A percentile compares a stretch with the other conserved stretches of the same genome.
Evolutionary conservation across 768 basidiomycete genomes (phyloP).

Genomic region (Ramaria rubella): DNA sequence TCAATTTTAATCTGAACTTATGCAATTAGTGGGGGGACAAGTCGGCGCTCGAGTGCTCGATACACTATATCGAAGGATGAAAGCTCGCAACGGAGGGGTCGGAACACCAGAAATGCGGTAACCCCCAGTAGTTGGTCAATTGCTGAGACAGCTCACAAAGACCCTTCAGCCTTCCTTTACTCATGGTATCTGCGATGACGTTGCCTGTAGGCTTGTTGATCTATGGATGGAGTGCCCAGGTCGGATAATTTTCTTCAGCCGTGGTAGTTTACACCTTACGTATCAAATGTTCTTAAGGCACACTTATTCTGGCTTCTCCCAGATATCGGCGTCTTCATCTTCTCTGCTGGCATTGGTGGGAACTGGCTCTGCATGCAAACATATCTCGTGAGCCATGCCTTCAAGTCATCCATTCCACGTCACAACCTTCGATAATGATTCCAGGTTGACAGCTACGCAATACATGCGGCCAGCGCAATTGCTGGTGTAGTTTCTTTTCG

Average conservation of each 20-base stretch:
- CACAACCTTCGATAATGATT: not conserved
- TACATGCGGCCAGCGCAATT: not conserved
- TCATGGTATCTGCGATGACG: not conserved
- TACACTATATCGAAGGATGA: constrained; percentile 42
- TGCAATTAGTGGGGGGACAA: not conserved
- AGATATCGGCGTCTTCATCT: not conserved
- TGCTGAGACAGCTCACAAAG: not conserved
- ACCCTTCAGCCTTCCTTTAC: not conserved
- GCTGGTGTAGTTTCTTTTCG: not conserved
- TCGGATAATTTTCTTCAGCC: not conserved
- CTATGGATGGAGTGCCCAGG: not conserved
- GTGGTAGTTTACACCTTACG: not conserved
- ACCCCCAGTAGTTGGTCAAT: not conserved
- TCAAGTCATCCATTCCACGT: not conserved
- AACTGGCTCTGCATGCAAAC: not conserved
- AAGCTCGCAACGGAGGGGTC: constrained; percentile 44
- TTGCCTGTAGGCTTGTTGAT: not conserved
- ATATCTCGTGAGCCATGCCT: not conserved
- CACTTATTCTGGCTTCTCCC: not conserved
- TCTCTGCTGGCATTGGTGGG: not conserved
- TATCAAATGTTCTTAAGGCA: not conserved
- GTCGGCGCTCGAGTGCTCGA: constrained; percentile 54
- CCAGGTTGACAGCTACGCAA: not conserved
- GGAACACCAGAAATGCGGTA: constrained; percentile 47
- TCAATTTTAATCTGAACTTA: not conserved